phyloP scores from a whole-genome alignment of 1,139 yeast species.

The Wickerhamomyces sp. region DNA sequence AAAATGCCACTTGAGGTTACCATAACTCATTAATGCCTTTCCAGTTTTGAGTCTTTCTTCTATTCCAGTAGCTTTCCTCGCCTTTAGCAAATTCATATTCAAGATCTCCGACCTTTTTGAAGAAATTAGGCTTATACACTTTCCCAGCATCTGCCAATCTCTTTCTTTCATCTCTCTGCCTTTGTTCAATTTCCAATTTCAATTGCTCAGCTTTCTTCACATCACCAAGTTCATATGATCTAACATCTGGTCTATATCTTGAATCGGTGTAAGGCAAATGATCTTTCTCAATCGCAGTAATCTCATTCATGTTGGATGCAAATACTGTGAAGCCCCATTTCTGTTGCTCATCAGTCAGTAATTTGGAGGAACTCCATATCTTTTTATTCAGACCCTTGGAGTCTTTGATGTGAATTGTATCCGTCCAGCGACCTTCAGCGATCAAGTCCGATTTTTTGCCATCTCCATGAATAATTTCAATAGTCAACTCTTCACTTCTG shows the following conservation, averaged over 20 bases:
- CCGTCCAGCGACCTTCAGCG: constrained; percentile 77
- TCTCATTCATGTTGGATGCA: constrained; percentile 76
- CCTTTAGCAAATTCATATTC: constrained; percentile 65
- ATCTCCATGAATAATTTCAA: constrained; percentile 44
- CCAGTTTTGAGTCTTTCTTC: constrained; percentile 62
- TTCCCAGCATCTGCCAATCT: constrained; percentile 42
- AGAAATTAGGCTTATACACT: constrained; percentile 57
- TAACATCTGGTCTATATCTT: constrained; percentile 81
- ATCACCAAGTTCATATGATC: constrained; percentile 63
- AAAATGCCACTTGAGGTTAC: constrained; percentile 27
- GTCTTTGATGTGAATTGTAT: constrained; percentile 42
- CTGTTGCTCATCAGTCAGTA: constrained; percentile 52
- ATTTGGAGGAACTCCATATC: constrained; percentile 64
- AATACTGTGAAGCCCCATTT: constrained; percentile 85
- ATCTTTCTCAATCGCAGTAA: constrained; percentile 63
- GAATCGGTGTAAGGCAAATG: constrained; percentile 81
- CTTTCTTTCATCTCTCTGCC: constrained; percentile 74
- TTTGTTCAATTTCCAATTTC: constrained; percentile 69
- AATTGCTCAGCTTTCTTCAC: constrained; percentile 64
- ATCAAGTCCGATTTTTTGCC: constrained; percentile 13
- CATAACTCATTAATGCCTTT: constrained; percentile 46
- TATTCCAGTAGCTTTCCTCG: constrained; percentile 71
- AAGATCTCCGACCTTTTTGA: constrained; percentile 42
- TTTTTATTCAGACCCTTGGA: constrained; percentile 20
- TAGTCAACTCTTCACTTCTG: constrained; percentile 72